These are phyloP conservation scores for Diaporthe caulivora DNA, from an alignment of 2,329 filamentous ascomycete species.

Conservation along the genomic window DNA sequence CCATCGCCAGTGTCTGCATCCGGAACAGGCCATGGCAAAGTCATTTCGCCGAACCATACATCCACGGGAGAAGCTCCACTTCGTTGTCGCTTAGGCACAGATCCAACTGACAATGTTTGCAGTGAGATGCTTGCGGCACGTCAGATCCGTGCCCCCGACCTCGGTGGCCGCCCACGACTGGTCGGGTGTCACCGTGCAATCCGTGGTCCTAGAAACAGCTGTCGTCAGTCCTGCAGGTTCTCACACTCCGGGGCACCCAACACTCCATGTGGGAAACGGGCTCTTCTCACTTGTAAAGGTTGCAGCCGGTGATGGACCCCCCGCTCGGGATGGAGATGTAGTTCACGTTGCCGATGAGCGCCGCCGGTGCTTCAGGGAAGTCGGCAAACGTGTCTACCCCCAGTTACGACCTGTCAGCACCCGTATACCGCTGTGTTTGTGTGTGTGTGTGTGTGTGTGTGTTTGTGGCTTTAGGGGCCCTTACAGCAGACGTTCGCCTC, in stretches of 20 bases:
- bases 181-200: constrained; percentile 33
- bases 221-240: neutral
- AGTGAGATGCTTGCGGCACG: constrained; percentile 35
- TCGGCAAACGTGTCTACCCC: constrained; percentile 29
- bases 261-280: too few relatives aligned
- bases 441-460: too few relatives aligned
- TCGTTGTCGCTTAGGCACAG: neutral
- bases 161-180: constrained; percentile 34
- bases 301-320: constrained; percentile 13
- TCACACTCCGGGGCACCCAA: neutral
- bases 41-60: neutral
- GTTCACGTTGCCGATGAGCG: constrained; percentile 27
- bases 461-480: neutral
- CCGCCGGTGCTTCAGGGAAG: constrained; percentile 13
- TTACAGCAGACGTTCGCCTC: constrained; percentile 29
- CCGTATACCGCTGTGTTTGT: too few relatives aligned
- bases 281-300: constrained; percentile 37
- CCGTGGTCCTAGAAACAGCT: constrained; percentile 12
- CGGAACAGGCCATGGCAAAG: too few relatives aligned
- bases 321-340: constrained; percentile 30
- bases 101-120: constrained; percentile 34
- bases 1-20: too few relatives aligned
- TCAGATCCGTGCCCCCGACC: constrained; percentile 31
- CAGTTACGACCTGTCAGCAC: neutral
- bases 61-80: too few relatives aligned